Base-by-base conservation (phyloP, 2,329 filamentous ascomycete species). In the Colletotrichum tanaceti region DNA sequence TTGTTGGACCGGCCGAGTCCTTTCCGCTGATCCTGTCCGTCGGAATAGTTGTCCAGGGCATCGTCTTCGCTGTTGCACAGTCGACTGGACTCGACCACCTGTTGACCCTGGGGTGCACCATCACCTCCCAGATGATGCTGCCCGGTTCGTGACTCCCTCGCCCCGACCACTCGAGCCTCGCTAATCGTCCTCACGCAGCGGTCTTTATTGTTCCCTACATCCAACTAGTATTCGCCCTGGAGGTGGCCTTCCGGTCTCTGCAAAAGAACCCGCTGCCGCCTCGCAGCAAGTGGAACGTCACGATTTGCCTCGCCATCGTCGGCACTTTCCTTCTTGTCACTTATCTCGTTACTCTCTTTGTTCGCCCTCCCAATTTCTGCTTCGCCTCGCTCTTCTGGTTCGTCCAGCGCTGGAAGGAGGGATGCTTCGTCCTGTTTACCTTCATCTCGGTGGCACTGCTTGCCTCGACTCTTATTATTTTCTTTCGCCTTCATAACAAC, bases 341-440 rank as follows among this genome's bases (percentile, higher is more conserved):
- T 22, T 90, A 89, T 77, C 79, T 89, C 44, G 84, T 90, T 32
- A 87, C 89, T 18, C 80, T 86, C 63, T 81, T 87, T 58, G 79
- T 85, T 70, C 83, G 80, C 5, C 84, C 89, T 50, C 83, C 83
- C 6, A 85, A 89, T 71, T 83, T 85, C 60, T 93, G 90, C 78
- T 89, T 91, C 73, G 89, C 88, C 28, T 89, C 88, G 6, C 81
- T 93, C 9, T 87, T 91, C 72, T 92, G 88, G 87, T 91, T 90
- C 70, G 80, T 91, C 49, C 82, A 86, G 63, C 83, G 81, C 72
- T 92, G 89, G 78, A 84, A 87, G n/a, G 75, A 84, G 16, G 83
- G 85, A 5, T 86, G 84, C 65, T 85, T 92, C 63, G 81, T 81
- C 11, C 74, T 91, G 1, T 75, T 91, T 13, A 77, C 84, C 24